phyloP scores from a whole-genome alignment of 305 asterid genomes.

The Fraxinus albicans region DNA sequence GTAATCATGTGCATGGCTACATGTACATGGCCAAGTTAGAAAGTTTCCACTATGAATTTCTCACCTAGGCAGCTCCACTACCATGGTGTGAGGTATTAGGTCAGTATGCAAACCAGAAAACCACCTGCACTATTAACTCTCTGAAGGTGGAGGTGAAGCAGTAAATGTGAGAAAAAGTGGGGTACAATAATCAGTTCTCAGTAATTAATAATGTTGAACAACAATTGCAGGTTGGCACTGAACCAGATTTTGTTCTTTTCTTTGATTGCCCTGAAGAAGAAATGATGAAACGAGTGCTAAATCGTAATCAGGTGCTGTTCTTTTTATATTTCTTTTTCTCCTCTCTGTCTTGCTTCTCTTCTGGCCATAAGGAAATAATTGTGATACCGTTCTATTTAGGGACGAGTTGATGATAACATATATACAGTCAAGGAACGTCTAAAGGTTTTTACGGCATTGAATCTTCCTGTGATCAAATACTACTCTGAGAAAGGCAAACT shows the following conservation, averaged over 20 bases:
- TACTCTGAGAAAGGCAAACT: conserved; percentile 78
- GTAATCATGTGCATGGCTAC: background rate
- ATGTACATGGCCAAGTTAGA: background rate
- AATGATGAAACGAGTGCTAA: conserved; percentile 85
- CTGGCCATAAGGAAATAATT: conserved; percentile 14
- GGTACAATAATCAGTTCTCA: background rate
- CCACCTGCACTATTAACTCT: background rate
- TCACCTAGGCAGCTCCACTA: background rate
- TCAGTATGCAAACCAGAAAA: background rate
- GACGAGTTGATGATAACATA: conserved; percentile 88
- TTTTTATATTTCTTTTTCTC: background rate
- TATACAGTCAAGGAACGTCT: conserved; percentile 80
- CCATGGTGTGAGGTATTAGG: conserved; percentile 16
- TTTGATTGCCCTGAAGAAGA: conserved; percentile 89
- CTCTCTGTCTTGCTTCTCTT: conserved; percentile 8
- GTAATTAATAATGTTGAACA: conserved; percentile 8
- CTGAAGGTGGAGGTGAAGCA: background rate
- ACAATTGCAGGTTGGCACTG: conserved; percentile 64
- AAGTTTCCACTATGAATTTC: background rate
- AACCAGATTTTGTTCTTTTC: conserved; percentile 87
- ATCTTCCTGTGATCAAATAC: conserved; percentile 81
- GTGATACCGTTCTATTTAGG: conserved; percentile 41
- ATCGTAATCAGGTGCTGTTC: conserved; percentile 68
- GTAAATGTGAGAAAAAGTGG: background rate
- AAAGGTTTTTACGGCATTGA: conserved; percentile 59